These are phyloP conservation scores for Trametes cubensis DNA, from an alignment of 768 basidiomycete species.

Conservation along the genomic window DNA sequence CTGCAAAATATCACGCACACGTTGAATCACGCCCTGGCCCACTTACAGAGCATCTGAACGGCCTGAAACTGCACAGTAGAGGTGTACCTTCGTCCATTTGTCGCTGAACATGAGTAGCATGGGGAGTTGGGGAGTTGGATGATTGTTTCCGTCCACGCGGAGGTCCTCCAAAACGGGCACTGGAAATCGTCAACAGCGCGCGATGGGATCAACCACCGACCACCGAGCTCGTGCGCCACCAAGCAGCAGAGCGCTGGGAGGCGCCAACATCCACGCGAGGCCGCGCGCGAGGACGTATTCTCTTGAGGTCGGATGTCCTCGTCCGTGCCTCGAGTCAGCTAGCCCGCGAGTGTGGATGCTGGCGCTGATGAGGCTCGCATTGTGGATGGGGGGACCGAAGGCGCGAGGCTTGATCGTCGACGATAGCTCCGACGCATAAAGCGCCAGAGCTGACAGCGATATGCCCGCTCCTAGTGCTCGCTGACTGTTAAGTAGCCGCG, in stretches of 20 bases:
- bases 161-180: not conserved
- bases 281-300: not conserved
- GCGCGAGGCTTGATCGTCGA: not conserved
- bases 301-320: not conserved
- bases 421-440: not conserved
- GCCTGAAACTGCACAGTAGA: not conserved
- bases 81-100: not conserved
- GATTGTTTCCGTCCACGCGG: not conserved
- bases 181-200: not conserved
- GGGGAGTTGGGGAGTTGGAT: not conserved
- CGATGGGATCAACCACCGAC: not conserved
- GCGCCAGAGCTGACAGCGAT: not conserved
- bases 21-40: not conserved
- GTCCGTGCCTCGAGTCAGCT: not conserved
- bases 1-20: not conserved
- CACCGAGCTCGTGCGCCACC: slow-evolving; percentile 3
- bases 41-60: not conserved
- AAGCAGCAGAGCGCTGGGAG: not conserved
- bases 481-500: not conserved
- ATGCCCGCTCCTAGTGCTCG: not conserved
- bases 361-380: not conserved
- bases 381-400: not conserved
- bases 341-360: not conserved
- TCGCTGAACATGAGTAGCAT: not conserved
- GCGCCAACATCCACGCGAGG: not conserved